Base-by-base conservation (phyloP, 129 eudicot species). In the Tagetes erecta region DNA sequence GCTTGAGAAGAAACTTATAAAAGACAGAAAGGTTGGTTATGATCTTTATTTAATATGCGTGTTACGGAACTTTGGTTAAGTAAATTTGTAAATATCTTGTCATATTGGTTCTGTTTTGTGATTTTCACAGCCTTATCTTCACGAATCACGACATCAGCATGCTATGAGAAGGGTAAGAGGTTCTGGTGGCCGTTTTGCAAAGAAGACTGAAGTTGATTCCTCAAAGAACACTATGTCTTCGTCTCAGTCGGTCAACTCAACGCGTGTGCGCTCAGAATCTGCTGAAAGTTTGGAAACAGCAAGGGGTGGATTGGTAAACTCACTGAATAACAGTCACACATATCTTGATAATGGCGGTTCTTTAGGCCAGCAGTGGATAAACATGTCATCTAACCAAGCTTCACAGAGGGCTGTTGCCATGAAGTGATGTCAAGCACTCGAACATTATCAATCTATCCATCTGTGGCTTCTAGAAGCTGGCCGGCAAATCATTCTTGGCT, bases 401-500 rank as follows among this genome's bases (percentile, higher is more conserved):
- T 72, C 83, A 72, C 84, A 85, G 50, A 76, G 86, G 84, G 86
- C 87, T 34, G 83, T 84, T 67, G 85, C 88, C 27, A 86, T 84
- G 88, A 84, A 86, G 83, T 84, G 85, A 86, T 62, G 66, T 41
- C 40, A 8, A 42, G 49, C 38, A 47, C 52, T 70, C 14, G 0
- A 37, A 52, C 46, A 64, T 33, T 37, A 3, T 20, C 66, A 1
- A 3, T 4, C 11, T n/a, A n/a, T 52, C 50, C 4, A n/a, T 56
- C 78, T 3, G 67, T 35, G 44, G 88, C 86, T 80, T 78, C 36
- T 36, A 67, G 67, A 52, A 79, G 83, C 78, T 79, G 83, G 76
- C 83, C 80, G 94, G 94, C 91, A 90, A 90, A 81, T 87, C 94
- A 90, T 87, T 87, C 96, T 90, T 90, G 96, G 96, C 96, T 90